These are phyloP conservation scores for Phytophthora ramorum DNA, from an alignment of 352 stramenopile genomes.

Conservation along the genomic window DNA sequence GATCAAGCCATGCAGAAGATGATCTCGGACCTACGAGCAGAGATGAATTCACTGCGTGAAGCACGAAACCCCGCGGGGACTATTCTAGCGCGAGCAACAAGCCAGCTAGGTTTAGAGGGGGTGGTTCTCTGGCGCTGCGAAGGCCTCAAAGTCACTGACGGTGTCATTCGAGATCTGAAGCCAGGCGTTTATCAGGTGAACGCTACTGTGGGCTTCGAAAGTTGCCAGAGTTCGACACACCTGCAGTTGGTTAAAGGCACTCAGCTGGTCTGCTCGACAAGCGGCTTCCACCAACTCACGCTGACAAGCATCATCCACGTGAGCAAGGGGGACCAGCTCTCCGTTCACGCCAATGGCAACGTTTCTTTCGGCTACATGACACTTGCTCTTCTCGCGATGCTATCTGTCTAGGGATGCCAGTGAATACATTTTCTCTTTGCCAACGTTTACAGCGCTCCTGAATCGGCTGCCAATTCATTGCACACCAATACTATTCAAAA, in stretches of 20 bases:
- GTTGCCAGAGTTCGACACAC: not conserved
- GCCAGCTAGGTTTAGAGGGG: constrained; percentile 3
- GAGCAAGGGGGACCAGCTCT: constrained; percentile 12
- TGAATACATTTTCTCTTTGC: not conserved
- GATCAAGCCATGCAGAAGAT: constrained; percentile 7
- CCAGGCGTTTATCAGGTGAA: constrained; percentile 16
- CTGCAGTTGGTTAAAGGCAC: constrained; percentile 15
- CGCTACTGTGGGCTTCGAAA: constrained; percentile 13
- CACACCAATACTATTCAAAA: too few relatives aligned
- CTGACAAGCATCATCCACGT: constrained; percentile 13
- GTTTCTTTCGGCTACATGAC: constrained; percentile 16
- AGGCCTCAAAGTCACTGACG: constrained; percentile 14
- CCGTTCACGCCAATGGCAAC: constrained; percentile 1
- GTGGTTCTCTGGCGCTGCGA: constrained; percentile 13
- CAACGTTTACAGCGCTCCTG: too few relatives aligned
- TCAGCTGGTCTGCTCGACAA: constrained; percentile 5
- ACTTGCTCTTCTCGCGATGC: constrained; percentile 8
- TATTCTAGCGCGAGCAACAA: constrained; percentile 16
- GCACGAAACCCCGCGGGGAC: not conserved
- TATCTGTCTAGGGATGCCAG: constrained; percentile 13
- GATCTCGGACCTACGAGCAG: constrained; percentile 2
- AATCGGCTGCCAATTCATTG: too few relatives aligned
- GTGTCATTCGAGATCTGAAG: constrained; percentile 1
- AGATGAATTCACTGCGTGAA: constrained; percentile 14
- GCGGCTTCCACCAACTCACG: constrained; percentile 5